A percentile compares a stretch with the other conserved stretches of the same genome.
These are phyloP conservation scores for Cyclospora cayetanensis DNA, from an alignment of 169 alveolate genomes.

Conservation along the genomic window DNA sequence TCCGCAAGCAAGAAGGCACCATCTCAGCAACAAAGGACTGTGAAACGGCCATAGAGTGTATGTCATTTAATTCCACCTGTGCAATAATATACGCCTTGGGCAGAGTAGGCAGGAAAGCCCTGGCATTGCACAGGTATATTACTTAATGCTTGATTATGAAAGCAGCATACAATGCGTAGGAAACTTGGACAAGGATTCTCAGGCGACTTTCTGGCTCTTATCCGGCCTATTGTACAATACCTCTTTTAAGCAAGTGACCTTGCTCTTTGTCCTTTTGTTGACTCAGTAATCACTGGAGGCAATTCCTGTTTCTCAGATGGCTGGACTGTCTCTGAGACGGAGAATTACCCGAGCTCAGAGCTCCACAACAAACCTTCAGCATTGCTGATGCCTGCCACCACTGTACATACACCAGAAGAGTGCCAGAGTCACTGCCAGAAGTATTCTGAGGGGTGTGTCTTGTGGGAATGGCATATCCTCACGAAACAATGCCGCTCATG, in stretches of 20 bases:
- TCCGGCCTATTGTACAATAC: no score
- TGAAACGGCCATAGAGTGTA: slow-evolving; percentile 6
- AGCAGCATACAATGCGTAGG: no score
- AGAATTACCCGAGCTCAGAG: not conserved
- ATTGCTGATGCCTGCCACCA: not conserved
- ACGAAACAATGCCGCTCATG: not conserved
- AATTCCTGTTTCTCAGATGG: slow-evolving; percentile 41
- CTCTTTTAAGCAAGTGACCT: no score
- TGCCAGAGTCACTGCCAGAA: slow-evolving; percentile 40
- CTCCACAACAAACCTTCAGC: not conserved
- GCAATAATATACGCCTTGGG: no score
- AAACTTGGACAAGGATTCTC: no score
- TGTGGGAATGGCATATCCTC: slow-evolving; percentile 41
- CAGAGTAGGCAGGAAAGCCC: no score
- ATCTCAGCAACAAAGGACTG: slow-evolving; percentile 31
- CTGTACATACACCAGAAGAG: not conserved
- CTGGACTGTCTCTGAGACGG: not conserved
- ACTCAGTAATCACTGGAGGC: slow-evolving; percentile 33
- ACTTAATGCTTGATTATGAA: no score
- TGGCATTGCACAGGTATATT: no score
- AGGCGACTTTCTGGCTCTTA: no score
- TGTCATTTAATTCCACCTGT: no score
- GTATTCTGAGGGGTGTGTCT: not conserved
- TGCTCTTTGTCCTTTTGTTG: no score
- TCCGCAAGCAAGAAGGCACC: slow-evolving; percentile 40